phyloP scores from a whole-genome alignment of 352 stramenopile genomes.

The Phytophthora lateralis region DNA sequence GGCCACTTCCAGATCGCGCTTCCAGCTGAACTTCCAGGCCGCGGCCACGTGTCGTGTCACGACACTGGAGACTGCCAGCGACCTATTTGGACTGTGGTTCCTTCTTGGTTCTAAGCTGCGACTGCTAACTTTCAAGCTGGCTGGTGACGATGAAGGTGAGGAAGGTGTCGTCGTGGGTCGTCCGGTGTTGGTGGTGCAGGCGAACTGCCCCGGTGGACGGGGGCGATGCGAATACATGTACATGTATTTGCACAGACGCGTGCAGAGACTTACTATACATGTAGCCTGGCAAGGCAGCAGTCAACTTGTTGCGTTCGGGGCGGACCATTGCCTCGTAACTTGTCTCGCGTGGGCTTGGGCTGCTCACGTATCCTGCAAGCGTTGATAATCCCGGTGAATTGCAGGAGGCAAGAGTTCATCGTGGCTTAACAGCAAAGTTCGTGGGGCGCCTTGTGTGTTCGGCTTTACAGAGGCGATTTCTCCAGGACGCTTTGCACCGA shows the following conservation, averaged over 20 bases:
- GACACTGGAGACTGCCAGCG: constrained; percentile 7
- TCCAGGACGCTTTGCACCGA: background rate
- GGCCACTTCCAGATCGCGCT: constrained; percentile 20
- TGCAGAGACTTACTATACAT: background rate
- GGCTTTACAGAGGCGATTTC: background rate
- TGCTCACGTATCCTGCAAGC: background rate
- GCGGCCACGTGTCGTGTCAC: background rate
- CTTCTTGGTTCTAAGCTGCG: background rate
- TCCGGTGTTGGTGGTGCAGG: background rate
- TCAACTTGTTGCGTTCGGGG: background rate
- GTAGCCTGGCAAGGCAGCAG: background rate
- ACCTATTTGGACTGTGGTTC: background rate
- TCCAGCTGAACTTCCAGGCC: constrained; percentile 22
- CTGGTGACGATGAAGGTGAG: background rate
- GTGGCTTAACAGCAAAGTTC: background rate
- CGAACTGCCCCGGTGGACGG: background rate
- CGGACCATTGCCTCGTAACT: background rate
- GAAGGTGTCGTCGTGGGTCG: background rate
- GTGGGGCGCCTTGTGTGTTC: background rate
- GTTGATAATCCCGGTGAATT: background rate
- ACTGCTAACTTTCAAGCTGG: background rate
- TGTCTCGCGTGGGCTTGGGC: background rate
- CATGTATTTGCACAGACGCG: background rate
- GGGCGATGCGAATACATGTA: background rate
- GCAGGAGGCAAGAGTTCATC: background rate